Evolutionary conservation across 306 rosid species (phyloP), one percentile per base, ranked within the genome.

Genomic region (Carpinus fangiana): DNA sequence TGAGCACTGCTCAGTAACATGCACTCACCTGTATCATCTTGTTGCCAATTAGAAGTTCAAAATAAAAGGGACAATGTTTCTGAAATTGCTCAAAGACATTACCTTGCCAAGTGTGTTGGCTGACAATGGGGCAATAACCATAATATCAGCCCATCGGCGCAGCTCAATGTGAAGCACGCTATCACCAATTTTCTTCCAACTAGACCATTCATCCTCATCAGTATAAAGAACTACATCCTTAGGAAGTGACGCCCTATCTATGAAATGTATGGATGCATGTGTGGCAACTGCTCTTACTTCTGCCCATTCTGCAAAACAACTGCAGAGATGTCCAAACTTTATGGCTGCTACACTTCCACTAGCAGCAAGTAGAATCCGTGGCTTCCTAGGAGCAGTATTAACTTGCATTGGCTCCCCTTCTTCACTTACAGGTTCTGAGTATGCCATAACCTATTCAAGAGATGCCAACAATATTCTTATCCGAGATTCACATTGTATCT

Each of bases 91-190:
- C n/a, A 52, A 73, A 18, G 51, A 69, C 41, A 36, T 76, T 94
- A 95, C 98, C 98, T 92, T 95, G 83, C 77, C 95, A 56, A 95
- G 92, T 20, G 96, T 95, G 81, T 92, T 86, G 34, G 97, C 96
- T 60, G 98, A 95, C 71, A 92, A 79, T 17, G 98, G 98, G 48
- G 97, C 97, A 54, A 95, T 86, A 68, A 95, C 90, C 89, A 95
- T 74, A 76, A 92, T 84, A 72, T 95, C 98, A 79, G 97, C 98
- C 97, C 98, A 95, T 62, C 75, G 79, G 36, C 84, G 77, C 73
- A 95, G 98, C 79, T 91, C 93, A 84, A 90, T 88, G 87, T 92
- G 97, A 79, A 91, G 87, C 48, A 92, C 90, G 5, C 47, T 36
- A 72, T 92, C 98, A 1, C 96, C 96, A 69, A 92, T 64, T 71